Conservation (phyloP, 2,329 filamentous ascomycete genomes). For the Microcyclosporella mali region DNA sequence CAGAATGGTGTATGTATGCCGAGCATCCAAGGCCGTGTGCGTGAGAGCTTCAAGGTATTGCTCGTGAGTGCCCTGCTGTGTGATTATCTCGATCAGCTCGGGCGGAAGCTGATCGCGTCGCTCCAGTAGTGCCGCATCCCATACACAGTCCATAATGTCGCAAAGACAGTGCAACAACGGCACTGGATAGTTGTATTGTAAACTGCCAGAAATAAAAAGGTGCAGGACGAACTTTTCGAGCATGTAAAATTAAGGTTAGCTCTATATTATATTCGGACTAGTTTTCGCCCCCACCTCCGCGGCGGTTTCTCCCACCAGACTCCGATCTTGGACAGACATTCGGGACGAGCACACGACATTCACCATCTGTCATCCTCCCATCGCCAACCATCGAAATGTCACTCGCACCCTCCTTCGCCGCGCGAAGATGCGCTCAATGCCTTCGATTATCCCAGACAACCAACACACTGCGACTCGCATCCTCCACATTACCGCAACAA, state of each 20-base stretch:
- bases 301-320: neutral
- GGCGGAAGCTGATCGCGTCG: constrained; percentile 55
- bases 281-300: too few species aligned
- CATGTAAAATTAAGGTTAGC: too few species aligned
- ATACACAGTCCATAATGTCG: constrained; percentile 25
- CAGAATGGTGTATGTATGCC: constrained; percentile 67
- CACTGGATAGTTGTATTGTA: too few species aligned
- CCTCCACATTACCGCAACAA: constrained; percentile 15
- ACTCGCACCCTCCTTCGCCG: constrained; percentile 38
- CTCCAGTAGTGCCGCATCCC: constrained; percentile 24
- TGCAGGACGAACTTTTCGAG: too few species aligned
- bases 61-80: constrained; percentile 51
- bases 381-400: constrained; percentile 34
- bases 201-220: too few species aligned
- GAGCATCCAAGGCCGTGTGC: constrained; percentile 60
- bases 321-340: too few species aligned
- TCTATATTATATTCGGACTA: too few species aligned
- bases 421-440: constrained; percentile 40
- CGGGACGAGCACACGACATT: constrained; percentile 8
- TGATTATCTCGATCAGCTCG: constrained; percentile 64
- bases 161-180: neutral
- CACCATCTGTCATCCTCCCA: neutral
- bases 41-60: constrained; percentile 67
- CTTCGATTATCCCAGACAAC: constrained; percentile 23
- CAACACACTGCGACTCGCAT: constrained; percentile 22